Conservation (phyloP, 306 rosid species). For the Betula pendula region DNA sequence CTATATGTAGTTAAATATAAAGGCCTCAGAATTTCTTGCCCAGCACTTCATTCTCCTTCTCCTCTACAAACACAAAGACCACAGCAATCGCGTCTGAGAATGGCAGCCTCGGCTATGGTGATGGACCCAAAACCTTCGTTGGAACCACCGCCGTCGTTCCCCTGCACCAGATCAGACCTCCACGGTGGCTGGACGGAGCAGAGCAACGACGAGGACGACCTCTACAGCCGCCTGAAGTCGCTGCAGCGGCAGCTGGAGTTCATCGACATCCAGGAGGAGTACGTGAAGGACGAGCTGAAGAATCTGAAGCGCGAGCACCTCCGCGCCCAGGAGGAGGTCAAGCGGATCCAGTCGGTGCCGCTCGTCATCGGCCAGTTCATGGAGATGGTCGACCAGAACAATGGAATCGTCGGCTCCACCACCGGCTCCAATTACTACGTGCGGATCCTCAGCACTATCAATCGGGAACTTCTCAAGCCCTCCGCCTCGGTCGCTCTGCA, state of each 20-base stretch:
- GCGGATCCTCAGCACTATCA: slow-evolving; percentile 87
- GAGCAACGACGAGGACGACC: slow-evolving; percentile 72
- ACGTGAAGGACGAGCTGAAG: slow-evolving; percentile 92
- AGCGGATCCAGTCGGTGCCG: slow-evolving; percentile 96
- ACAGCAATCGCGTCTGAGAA: slow-evolving; percentile 22
- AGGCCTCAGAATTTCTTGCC: background rate
- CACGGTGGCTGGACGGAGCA: slow-evolving; percentile 39
- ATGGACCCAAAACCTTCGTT: slow-evolving; percentile 61
- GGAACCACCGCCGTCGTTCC: slow-evolving; percentile 70
- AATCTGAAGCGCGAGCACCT: slow-evolving; percentile 94
- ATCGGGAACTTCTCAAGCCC: slow-evolving; percentile 89
- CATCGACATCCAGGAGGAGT: slow-evolving; percentile 91
- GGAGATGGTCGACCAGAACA: slow-evolving; percentile 97
- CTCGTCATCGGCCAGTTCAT: slow-evolving; percentile 96
- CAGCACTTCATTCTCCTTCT: slow-evolving; percentile 14
- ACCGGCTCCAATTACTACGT: slow-evolving; percentile 97
- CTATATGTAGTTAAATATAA: too few relatives aligned
- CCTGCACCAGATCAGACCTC: slow-evolving; percentile 58
- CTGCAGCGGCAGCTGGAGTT: slow-evolving; percentile 86
- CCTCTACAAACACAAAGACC: background rate
- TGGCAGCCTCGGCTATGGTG: slow-evolving; percentile 80
- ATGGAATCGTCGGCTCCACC: slow-evolving; percentile 97
- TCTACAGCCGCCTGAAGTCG: slow-evolving; percentile 73
- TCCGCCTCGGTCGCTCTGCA: slow-evolving; percentile 94
- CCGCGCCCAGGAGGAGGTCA: slow-evolving; percentile 95